A percentile compares a stretch with the other conserved stretches of the same genome.
phyloP scores from a whole-genome alignment of 495 filamentous ascomycete genomes.

The Margaritispora aquatica region DNA sequence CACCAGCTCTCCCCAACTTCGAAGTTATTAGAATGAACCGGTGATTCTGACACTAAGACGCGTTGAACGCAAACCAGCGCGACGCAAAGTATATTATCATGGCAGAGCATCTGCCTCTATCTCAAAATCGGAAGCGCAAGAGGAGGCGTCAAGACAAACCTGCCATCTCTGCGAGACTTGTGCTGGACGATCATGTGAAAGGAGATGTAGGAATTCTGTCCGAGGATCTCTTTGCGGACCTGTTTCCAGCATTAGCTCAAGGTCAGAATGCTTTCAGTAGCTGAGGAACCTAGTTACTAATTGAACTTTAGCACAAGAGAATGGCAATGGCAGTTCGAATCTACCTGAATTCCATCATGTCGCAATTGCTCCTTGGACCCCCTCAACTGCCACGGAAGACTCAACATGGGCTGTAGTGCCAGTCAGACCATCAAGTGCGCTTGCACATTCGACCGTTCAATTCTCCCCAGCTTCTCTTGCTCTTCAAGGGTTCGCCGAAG shows the following conservation, averaged over 20 bases:
- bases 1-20: too few species aligned
- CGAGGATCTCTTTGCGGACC: slow-evolving; percentile 73
- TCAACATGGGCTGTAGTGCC: slow-evolving; percentile 81
- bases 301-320: slow-evolving; percentile 23
- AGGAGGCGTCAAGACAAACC: slow-evolving; percentile 51
- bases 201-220: slow-evolving; percentile 85
- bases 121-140: slow-evolving; percentile 24
- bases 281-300: not conserved
- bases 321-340: slow-evolving; percentile 22
- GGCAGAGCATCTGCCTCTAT: slow-evolving; percentile 12
- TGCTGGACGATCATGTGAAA: slow-evolving; percentile 81
- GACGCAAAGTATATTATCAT: slow-evolving; percentile 4
- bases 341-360: slow-evolving; percentile 44
- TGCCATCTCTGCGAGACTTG: slow-evolving; percentile 43
- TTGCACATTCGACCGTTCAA: slow-evolving; percentile 68
- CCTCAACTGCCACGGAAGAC: slow-evolving; percentile 55
- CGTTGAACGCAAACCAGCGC: slow-evolving; percentile 19
- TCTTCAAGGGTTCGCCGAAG: slow-evolving; percentile 66
- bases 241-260: slow-evolving; percentile 58
- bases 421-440: slow-evolving; percentile 52
- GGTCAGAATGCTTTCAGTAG: slow-evolving; percentile 20
- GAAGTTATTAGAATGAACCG: slow-evolving; percentile 10
- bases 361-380: slow-evolving; percentile 76
- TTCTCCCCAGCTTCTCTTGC: slow-evolving; percentile 77
- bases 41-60: slow-evolving; percentile 8